Percentiles rank a stretch among this genome's conserved stretches.
Conservation (phyloP, 2,329 filamentous ascomycete species). For the Ascochyta rabiei region DNA sequence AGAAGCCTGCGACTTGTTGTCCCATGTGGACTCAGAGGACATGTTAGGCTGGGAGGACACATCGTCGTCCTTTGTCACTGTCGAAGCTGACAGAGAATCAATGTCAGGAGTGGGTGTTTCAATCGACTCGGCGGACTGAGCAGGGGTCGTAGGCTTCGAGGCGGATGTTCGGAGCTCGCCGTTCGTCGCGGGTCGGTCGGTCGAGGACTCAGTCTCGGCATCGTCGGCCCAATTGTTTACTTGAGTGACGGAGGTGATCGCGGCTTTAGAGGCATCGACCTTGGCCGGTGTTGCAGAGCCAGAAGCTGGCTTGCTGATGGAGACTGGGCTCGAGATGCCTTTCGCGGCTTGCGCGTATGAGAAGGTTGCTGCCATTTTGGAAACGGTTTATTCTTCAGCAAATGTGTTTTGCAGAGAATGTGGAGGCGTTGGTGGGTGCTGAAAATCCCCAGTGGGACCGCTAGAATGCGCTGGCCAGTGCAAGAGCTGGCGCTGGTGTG, state of each 20-base stretch:
- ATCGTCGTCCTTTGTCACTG: constrained; percentile 65
- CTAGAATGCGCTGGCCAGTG: constrained; percentile 38
- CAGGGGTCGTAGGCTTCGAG: constrained; percentile 23
- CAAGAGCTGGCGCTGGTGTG: constrained; percentile 36
- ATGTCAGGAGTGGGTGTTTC: constrained; percentile 60
- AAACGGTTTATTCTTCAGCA: constrained; percentile 3
- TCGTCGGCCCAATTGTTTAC: constrained; percentile 56
- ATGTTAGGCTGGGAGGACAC: constrained; percentile 66
- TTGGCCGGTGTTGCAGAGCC: constrained; percentile 51
- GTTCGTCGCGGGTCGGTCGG: constrained; percentile 33
- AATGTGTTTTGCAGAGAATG: not conserved
- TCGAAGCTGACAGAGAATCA: constrained; percentile 59
- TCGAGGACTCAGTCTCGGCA: constrained; percentile 47
- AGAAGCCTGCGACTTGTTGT: constrained; percentile 67
- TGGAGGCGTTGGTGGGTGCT: constrained; percentile 22
- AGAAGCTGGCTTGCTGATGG: constrained; percentile 54
- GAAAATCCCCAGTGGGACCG: constrained; percentile 41
- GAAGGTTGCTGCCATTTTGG: constrained; percentile 61
- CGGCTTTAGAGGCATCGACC: constrained; percentile 38
- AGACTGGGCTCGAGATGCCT: constrained; percentile 63
- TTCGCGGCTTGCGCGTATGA: constrained; percentile 97
- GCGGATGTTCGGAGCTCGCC: constrained; percentile 30
- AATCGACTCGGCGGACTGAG: constrained; percentile 28
- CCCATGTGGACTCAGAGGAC: constrained; percentile 70
- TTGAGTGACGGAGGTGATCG: constrained; percentile 37